A percentile compares a stretch with the other conserved stretches of the same genome.
phyloP scores from a whole-genome alignment of 441 rosid genomes.

The Arabidopsis hybrid region DNA sequence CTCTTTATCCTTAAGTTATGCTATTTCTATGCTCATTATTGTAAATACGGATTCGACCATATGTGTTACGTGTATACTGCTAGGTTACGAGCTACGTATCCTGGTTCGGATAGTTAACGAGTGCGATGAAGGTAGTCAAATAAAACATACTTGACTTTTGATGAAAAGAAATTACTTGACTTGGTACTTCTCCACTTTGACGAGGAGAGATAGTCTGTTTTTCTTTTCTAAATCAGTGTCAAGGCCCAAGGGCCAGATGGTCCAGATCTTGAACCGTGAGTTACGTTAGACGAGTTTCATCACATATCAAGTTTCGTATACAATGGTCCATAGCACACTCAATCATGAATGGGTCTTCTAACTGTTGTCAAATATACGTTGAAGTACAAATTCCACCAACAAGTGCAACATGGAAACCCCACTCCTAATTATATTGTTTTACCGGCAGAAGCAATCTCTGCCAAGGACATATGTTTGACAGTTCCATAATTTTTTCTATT shows the following conservation, averaged over 20 bases:
- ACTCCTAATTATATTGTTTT: neutral
- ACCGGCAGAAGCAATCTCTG: conserved; percentile 1
- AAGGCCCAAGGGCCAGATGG: neutral
- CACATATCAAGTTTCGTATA: neutral
- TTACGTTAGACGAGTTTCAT: conserved; percentile 9
- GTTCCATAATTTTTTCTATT: neutral
- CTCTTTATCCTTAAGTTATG: neutral
- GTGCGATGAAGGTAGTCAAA: conserved; percentile 16
- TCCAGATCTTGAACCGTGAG: neutral
- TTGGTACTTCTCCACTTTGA: neutral
- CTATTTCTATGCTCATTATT: neutral
- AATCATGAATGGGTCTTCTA: neutral
- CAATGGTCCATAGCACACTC: too few relatives aligned
- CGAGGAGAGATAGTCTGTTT: neutral
- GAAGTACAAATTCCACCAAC: conserved; percentile 17
- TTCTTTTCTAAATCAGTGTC: neutral
- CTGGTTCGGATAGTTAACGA: neutral
- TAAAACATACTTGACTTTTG: conserved; percentile 7
- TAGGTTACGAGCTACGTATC: neutral
- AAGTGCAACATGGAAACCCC: conserved; percentile 18
- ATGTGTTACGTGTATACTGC: neutral
- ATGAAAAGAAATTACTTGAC: neutral
- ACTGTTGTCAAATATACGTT: conserved; percentile 2
- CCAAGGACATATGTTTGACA: neutral
- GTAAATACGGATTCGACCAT: neutral